A percentile compares a stretch with the other conserved stretches of the same genome.
Evolutionary conservation across 2,329 filamentous ascomycete genomes (phyloP).

Genomic region (Phyllosticta citribraziliensis): DNA sequence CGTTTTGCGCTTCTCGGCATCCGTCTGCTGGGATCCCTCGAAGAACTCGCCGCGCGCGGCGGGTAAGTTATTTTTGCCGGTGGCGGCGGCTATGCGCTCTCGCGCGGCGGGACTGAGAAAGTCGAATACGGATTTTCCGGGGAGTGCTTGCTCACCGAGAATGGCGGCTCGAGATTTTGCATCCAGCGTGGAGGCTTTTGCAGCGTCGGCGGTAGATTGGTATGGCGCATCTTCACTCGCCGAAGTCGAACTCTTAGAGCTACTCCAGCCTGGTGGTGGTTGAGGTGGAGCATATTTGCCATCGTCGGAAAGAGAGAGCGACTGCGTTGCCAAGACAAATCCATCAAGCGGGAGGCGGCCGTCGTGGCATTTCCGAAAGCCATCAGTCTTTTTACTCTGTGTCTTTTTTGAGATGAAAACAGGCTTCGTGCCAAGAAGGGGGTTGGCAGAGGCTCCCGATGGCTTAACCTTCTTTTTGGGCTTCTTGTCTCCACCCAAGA

Average conservation of each 20-base stretch:
- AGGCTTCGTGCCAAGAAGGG: constrained; percentile 55
- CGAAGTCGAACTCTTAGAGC: constrained; percentile 37
- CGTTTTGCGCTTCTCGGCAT: constrained; percentile 52
- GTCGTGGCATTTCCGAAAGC: constrained; percentile 67
- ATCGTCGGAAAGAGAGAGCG: constrained; percentile 32
- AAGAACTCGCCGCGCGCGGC: constrained; percentile 65
- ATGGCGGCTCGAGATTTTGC: constrained; percentile 67
- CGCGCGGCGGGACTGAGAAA: constrained; percentile 72
- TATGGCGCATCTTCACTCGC: constrained; percentile 30
- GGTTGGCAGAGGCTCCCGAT: constrained; percentile 48
- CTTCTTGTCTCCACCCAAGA: constrained; percentile 74
- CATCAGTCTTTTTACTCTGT: constrained; percentile 30
- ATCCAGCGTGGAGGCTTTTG: constrained; percentile 65
- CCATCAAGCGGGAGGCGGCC: constrained; percentile 70
- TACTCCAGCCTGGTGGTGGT: constrained; percentile 67
- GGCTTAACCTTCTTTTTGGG: constrained; percentile 45
- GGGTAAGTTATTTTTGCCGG: constrained; percentile 68
- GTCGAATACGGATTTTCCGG: constrained; percentile 92
- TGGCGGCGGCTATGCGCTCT: constrained; percentile 63
- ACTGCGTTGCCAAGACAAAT: constrained; percentile 58
- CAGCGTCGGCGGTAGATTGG: constrained; percentile 64
- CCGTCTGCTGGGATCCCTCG: constrained; percentile 50
- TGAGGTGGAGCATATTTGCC: constrained; percentile 51
- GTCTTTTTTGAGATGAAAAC: constrained; percentile 65
- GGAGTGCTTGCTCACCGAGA: constrained; percentile 69